These are phyloP conservation scores for Phytophthora brassicae DNA, from an alignment of 352 stramenopile genomes.

Conservation along the genomic window DNA sequence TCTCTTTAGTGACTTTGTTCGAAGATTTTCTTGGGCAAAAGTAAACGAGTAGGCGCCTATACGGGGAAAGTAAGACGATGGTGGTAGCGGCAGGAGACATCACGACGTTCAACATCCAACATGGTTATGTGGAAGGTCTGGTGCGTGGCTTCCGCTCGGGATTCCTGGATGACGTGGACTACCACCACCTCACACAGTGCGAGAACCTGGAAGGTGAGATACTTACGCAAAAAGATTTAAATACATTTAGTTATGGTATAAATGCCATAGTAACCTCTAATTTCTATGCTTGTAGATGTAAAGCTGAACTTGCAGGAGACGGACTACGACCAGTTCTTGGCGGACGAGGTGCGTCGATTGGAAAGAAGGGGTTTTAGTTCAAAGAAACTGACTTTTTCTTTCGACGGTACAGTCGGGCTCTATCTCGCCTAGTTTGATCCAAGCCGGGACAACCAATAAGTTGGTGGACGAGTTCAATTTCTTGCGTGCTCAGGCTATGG, in stretches of 20 bases:
- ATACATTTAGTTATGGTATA: too few relatives aligned
- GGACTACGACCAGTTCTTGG: slow-evolving; percentile 97
- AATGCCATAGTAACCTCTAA: too few relatives aligned
- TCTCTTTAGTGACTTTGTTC: too few relatives aligned
- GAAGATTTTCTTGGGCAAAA: slow-evolving; percentile 2
- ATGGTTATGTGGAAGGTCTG: slow-evolving; percentile 97
- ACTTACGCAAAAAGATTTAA: background rate
- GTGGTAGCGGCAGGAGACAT: slow-evolving; percentile 87
- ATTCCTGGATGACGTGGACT: slow-evolving; percentile 89
- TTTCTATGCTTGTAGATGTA: slow-evolving; percentile 81
- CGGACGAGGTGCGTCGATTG: slow-evolving; percentile 78
- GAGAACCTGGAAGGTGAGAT: slow-evolving; percentile 85
- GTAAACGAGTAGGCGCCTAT: background rate
- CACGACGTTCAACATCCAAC: slow-evolving; percentile 97
- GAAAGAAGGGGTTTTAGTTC: background rate
- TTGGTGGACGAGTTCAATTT: slow-evolving; percentile 97
- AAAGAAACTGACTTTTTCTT: slow-evolving; percentile 11
- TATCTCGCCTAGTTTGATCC: slow-evolving; percentile 79
- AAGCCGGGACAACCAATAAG: slow-evolving; percentile 88
- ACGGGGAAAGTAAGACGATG: slow-evolving; percentile 27
- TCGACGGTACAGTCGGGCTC: slow-evolving; percentile 60
- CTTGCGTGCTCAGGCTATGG: slow-evolving; percentile 94
- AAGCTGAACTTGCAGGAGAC: slow-evolving; percentile 98
- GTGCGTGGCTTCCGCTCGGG: slow-evolving; percentile 95
- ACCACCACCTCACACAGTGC: slow-evolving; percentile 90